Evolutionary conservation across 2,329 filamentous ascomycete species (phyloP), one percentile per base, ranked within the genome.

Genomic region (Colletotrichum musicola): DNA sequence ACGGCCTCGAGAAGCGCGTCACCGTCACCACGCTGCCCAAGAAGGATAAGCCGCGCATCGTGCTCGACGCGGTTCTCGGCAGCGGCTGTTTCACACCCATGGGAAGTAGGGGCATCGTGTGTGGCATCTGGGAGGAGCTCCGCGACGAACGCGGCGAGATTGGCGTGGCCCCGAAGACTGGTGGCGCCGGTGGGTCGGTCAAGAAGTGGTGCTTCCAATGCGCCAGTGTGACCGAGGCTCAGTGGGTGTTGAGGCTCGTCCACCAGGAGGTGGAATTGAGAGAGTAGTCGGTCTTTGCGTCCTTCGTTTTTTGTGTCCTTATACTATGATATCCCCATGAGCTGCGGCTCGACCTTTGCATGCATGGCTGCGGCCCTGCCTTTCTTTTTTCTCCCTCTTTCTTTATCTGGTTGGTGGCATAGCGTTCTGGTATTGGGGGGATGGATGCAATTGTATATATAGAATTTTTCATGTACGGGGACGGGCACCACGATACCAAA

Each of bases 81-180:
- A 94, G 94, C 76, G 92, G 89, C 64, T 95, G 93, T 75, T 97
- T 97, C 80, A 92, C 95, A 72, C 85, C 93, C 18, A 89, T 97
- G 69, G 95, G 93, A 5, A 89, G 92, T 72, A 92, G 93, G 40
- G 95, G 95, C 54, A 95, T 98, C 74, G 93, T 96, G 1, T 90
- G 97, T 64, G 95, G 92, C 72, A 92, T 98, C 42, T 96, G 94
- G 89, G 92, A 96, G 77, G 90, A 93, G 72, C 82, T 91, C 73
- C 89, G 89, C 56, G 88, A 90, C 71, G 88, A 88, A 71, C 84
- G 88, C 25, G 88, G 88, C 25, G 83, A 85, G 47, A 82, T 85
- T 12, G 87, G 86, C 27, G 78, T 82, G 18, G 87, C 81, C 49
- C 86, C 86, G 2, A 81, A 83, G 58, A 85, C 81, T 22, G 87